A percentile compares a stretch with the other conserved stretches of the same genome.
Conservation (phyloP, 1,284 basidiomycete species). For the Apiotrichum montevideense region DNA sequence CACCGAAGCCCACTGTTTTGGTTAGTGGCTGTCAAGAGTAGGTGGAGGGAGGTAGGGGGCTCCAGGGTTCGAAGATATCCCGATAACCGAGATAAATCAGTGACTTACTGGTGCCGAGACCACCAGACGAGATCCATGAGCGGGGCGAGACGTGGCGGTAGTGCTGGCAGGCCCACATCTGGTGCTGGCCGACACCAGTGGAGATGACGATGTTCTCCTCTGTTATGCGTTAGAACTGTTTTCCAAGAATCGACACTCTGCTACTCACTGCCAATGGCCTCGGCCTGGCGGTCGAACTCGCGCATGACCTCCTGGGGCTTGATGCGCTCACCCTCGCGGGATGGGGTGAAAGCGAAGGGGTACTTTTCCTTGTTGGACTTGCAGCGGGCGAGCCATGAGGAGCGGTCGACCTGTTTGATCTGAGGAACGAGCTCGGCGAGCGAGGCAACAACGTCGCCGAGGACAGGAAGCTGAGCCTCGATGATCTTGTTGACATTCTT, state of each 20-base stretch:
- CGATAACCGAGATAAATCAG: no score
- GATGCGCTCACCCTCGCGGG: conserved; percentile 60
- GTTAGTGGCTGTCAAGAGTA: no score
- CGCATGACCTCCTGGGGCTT: conserved; percentile 97
- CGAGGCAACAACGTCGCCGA: conserved; percentile 87
- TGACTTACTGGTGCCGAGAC: conserved; percentile 62
- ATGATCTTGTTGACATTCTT: conserved; percentile 99
- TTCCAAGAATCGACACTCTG: no score
- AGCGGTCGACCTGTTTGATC: conserved; percentile 60
- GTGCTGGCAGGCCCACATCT: conserved; percentile 98
- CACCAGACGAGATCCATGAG: conserved; percentile 92
- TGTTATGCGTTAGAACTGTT: no score
- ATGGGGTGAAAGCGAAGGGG: conserved; percentile 82
- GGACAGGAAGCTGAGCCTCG: conserved; percentile 85
- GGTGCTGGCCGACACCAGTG: conserved; percentile 97
- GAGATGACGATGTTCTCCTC: conserved; percentile 80
- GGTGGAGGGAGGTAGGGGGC: no score
- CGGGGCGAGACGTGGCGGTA: conserved; percentile 85
- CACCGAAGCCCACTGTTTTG: conserved; percentile 74
- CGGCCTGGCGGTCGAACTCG: conserved; percentile 73
- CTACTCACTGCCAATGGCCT: conserved; percentile 49
- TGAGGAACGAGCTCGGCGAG: conserved; percentile 74
- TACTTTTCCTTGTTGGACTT: conserved; percentile 77
- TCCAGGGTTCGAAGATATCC: no score
- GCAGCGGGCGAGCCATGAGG: conserved; percentile 78